phyloP scores from a whole-genome alignment of 495 filamentous ascomycete genomes.

The Barbatosphaeria neglecta region DNA sequence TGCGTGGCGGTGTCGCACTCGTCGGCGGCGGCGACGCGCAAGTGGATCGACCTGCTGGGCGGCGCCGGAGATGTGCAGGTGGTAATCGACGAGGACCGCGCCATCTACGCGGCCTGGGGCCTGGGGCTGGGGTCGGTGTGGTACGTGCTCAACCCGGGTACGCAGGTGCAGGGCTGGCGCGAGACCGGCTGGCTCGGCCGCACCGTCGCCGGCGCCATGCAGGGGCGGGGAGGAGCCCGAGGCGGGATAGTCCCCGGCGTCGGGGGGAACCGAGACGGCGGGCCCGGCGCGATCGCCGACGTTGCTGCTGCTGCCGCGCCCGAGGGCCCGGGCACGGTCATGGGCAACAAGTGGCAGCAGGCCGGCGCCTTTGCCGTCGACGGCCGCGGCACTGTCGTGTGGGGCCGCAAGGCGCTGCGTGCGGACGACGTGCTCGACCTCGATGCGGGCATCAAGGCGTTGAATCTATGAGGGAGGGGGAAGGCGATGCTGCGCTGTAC shows the following conservation, averaged over 20 bases:
- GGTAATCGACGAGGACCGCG: constrained; percentile 39
- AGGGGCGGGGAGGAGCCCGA: constrained; percentile 10
- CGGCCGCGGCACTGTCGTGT: constrained; percentile 37
- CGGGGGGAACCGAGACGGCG: too few species aligned
- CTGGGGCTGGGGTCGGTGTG: constrained; percentile 35
- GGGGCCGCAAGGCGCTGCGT: constrained; percentile 32
- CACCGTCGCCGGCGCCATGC: constrained; percentile 22
- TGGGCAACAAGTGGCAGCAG: constrained; percentile 53
- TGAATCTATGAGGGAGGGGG: constrained; percentile 12
- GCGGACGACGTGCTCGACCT: constrained; percentile 45
- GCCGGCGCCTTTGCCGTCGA: constrained; percentile 45
- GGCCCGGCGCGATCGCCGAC: constrained; percentile 4
- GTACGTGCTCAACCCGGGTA: constrained; percentile 38
- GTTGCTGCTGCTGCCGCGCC: neutral
- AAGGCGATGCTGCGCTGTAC: too few species aligned
- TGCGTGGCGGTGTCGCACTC: constrained; percentile 46
- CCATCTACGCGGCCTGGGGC: constrained; percentile 42
- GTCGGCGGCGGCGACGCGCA: constrained; percentile 29
- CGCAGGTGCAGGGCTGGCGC: constrained; percentile 28
- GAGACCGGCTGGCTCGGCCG: constrained; percentile 32
- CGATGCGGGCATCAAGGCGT: constrained; percentile 27
- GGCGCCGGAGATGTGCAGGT: constrained; percentile 34
- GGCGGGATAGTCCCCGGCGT: neutral
- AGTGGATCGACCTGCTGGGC: constrained; percentile 38
- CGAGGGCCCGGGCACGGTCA: constrained; percentile 33